Conservation (phyloP, 441 rosid species). For the Arabidopsis hybrid region DNA sequence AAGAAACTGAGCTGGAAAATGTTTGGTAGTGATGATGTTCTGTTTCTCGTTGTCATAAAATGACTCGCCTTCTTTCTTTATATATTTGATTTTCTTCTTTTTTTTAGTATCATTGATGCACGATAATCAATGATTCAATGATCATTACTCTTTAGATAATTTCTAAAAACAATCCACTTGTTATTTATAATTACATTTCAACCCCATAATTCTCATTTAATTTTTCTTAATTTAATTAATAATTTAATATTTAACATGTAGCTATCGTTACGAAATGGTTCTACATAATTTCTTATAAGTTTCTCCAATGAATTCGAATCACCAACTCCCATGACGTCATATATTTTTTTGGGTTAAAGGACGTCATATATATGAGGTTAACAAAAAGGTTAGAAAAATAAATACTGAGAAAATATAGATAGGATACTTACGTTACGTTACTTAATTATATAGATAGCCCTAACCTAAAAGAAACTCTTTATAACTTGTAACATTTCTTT, state of each 20-base stretch:
- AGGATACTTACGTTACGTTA: slow-evolving; percentile 42
- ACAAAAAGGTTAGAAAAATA: not conserved
- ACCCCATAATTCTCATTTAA: not conserved
- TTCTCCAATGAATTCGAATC: slow-evolving; percentile 7
- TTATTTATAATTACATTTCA: not conserved
- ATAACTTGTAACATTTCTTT: slow-evolving; percentile 48
- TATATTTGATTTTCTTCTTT: slow-evolving; percentile 7
- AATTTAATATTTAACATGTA: too few species aligned
- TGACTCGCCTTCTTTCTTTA: slow-evolving; percentile 47
- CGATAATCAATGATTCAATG: not conserved
- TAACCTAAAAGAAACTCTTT: slow-evolving; percentile 25
- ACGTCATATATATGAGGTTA: not conserved
- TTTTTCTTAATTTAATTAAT: not conserved
- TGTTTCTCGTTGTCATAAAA: slow-evolving; percentile 42
- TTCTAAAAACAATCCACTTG: not conserved
- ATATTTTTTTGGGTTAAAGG: too few species aligned
- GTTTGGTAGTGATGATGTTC: slow-evolving; percentile 43
- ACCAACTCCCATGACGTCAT: slow-evolving; percentile 46
- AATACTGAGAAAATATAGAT: slow-evolving; percentile 22
- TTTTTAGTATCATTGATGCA: slow-evolving; percentile 28
- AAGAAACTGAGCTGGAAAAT: slow-evolving; percentile 41
- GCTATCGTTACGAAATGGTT: not conserved
- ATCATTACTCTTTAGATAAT: not conserved
- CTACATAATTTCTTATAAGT: not conserved
- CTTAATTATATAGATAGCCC: slow-evolving; percentile 8